Evolutionary conservation across 2,329 filamentous ascomycete species (phyloP), one percentile per base, ranked within the genome.

Genomic region (Neofusicoccum sp.): DNA sequence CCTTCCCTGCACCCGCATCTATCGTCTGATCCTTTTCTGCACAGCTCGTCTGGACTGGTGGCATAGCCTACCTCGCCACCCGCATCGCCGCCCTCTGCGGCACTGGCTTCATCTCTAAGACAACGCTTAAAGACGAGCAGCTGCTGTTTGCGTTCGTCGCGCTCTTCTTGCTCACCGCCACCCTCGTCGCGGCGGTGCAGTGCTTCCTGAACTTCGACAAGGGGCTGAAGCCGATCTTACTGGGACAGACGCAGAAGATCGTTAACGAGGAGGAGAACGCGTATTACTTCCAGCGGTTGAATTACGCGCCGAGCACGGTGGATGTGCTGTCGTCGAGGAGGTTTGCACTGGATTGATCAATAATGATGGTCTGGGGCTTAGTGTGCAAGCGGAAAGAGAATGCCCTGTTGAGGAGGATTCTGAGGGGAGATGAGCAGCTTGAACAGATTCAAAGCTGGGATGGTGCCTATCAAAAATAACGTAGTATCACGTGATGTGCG

Each of bases 141-240:
- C 41, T 66, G 3, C 62, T 69, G 5, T 68, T 66, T 24, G 43
- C 63, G 12, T 36, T 36, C 26, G 49, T 64, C 2, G 63, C 60
- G 1, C 8, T 68, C 7, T 2, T 43, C 16, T 58, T 58, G 28
- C 51, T 33, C 2, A 57, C 67, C 4, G 61, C 65, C 11, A 45
- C 49, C 1, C 4, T 49, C 6, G 62, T 64, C 2, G 63, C 53
- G 12, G 58, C 59, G 0, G 61, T 61, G 3, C 4, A 67, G 4
- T 70, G 69, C 61, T 34, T 66, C 2, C 24, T 59, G 4, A 70
- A 69, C 26, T 70, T 70, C 44, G 41, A 57, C 4, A 68, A 68
- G 7, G 68, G 68, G 0, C 36, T 70, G 26, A 65, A 65, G 47
- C 65, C 67, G 4, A 48, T 70, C 9, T 53, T 70, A 43, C 56